Evolutionary conservation across 1,139 yeast genomes (phyloP).

Genomic region (Geotrichum macrosporum): DNA sequence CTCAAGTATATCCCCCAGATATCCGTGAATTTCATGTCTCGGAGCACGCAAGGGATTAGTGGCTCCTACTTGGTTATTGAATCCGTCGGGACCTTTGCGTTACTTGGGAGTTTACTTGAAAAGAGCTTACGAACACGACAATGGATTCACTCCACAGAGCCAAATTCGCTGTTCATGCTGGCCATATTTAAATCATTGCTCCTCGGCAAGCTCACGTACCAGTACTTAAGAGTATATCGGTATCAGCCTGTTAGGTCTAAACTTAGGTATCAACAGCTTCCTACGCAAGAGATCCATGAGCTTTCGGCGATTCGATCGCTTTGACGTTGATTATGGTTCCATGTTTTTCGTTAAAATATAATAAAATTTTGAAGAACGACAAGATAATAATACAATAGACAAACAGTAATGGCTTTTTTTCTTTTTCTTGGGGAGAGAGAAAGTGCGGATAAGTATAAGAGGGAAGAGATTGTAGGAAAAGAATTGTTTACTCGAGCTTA

Average conservation of each 20-base stretch:
- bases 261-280: background rate
- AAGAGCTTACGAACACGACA: background rate
- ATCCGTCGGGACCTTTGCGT: conserved; percentile 7
- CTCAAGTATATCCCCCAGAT: conserved; percentile 24
- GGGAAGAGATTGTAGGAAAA: too few relatives aligned
- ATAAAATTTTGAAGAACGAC: too few relatives aligned
- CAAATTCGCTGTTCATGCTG: conserved; percentile 14
- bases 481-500: conserved; percentile 55
- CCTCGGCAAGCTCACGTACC: conserved; percentile 3
- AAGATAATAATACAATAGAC: too few relatives aligned
- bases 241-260: conserved; percentile 4
- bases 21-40: conserved; percentile 23
- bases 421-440: too few relatives aligned
- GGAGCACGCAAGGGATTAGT: conserved; percentile 20
- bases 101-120: conserved; percentile 1
- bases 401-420: too few relatives aligned
- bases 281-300: background rate
- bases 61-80: background rate
- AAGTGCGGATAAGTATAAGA: too few relatives aligned
- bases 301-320: too few relatives aligned
- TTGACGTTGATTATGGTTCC: too few relatives aligned
- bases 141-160: conserved; percentile 9
- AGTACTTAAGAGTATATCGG: conserved; percentile 11
- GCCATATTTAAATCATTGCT: conserved; percentile 3
- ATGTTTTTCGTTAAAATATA: too few relatives aligned